phyloP scores from a whole-genome alignment of 352 stramenopile genomes.

The Pythium folliculosum region DNA sequence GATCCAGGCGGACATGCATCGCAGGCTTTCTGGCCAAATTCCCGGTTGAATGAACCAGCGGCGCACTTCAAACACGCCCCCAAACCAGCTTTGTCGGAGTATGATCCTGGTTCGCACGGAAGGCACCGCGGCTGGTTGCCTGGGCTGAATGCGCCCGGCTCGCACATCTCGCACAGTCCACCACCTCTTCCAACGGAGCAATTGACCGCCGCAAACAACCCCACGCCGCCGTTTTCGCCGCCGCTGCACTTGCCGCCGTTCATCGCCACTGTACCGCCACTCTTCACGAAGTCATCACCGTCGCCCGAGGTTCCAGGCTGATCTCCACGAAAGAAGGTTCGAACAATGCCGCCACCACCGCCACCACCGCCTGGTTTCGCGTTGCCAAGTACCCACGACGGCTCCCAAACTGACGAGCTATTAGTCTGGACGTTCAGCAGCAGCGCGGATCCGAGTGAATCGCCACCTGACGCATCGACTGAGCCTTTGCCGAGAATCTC shows the following conservation, averaged over 20 bases:
- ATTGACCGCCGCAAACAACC: conserved; percentile 53
- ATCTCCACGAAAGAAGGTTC: conserved; percentile 28
- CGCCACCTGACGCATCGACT: conserved; percentile 62
- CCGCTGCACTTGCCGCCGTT: conserved; percentile 32
- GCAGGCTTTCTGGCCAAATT: conserved; percentile 73
- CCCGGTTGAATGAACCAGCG: conserved; percentile 59
- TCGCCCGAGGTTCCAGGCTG: conserved; percentile 28
- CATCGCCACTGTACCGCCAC: conserved; percentile 28
- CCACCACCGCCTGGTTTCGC: conserved; percentile 49
- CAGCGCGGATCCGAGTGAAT: conserved; percentile 14
- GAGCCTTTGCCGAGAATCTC: conserved; percentile 59
- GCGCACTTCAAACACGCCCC: conserved; percentile 52
- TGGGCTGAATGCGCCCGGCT: conserved; percentile 66
- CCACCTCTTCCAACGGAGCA: conserved; percentile 68
- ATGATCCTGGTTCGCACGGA: conserved; percentile 71
- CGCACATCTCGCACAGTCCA: conserved; percentile 66
- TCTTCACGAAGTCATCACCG: conserved; percentile 33
- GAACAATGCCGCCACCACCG: conserved; percentile 31
- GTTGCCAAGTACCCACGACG: conserved; percentile 4
- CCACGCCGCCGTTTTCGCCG: conserved; percentile 57
- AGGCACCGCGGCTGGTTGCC: conserved; percentile 55
- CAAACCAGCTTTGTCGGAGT: conserved; percentile 45
- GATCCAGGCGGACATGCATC: conserved; percentile 59
- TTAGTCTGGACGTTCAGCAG: neutral
- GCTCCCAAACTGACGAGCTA: conserved; percentile 35